These are phyloP conservation scores for Poteriospumella lacustris DNA, from an alignment of 108 stramenopile genomes.

Conservation along the genomic window DNA sequence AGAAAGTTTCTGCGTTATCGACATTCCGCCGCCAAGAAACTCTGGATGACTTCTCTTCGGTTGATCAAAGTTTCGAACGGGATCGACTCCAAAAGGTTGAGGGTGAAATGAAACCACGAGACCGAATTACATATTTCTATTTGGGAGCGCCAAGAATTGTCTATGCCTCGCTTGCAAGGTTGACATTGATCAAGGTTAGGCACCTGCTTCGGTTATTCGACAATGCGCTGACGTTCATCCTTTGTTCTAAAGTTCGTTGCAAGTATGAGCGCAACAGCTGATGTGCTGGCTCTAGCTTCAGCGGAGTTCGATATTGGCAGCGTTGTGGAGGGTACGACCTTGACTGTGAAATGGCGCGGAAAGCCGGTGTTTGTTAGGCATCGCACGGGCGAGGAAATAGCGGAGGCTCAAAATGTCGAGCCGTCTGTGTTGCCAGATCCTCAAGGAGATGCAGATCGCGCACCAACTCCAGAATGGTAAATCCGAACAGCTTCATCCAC, in stretches of 20 bases:
- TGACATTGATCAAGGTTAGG: conserved; percentile 69
- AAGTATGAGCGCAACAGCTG: conserved; percentile 88
- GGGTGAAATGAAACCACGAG: conserved; percentile 85
- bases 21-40: no score
- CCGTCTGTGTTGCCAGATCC: conserved; percentile 80
- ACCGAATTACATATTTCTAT: conserved; percentile 97
- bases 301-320: conserved; percentile 87
- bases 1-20: no score
- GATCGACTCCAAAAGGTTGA: conserved; percentile 72
- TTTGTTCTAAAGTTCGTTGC: conserved; percentile 70
- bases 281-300: conserved; percentile 90
- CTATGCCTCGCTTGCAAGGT: conserved; percentile 90
- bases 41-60: no score
- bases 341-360: conserved; percentile 99
- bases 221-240: background rate
- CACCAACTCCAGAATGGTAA: conserved; percentile 81
- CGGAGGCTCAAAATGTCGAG: conserved; percentile 56
- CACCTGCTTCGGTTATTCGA: background rate
- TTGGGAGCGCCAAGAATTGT: conserved; percentile 86
- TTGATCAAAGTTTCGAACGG: conserved; percentile 71
- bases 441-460: conserved; percentile 85
- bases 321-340: conserved; percentile 67
- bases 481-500: no score
- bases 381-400: conserved; percentile 79
- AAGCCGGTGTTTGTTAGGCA: conserved; percentile 97